Percentiles rank a stretch among this genome's conserved stretches.
phyloP scores from a whole-genome alignment of 2,329 filamentous ascomycete species.

The Talaromyces pinophilus region DNA sequence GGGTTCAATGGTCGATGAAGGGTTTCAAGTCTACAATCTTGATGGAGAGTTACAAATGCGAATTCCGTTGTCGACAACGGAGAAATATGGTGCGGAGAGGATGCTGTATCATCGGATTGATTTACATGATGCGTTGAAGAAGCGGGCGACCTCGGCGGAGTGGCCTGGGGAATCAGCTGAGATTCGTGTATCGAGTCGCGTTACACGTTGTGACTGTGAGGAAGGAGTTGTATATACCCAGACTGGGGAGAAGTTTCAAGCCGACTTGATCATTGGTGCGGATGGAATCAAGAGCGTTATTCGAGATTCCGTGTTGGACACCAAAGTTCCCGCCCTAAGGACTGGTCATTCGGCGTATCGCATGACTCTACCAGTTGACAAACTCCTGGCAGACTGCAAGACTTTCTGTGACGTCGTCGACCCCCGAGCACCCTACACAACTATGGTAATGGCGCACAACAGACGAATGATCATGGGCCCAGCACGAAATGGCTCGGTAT shows the following conservation, averaged over 20 bases:
- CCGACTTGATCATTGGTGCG: constrained; percentile 34
- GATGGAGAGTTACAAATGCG: constrained; percentile 27
- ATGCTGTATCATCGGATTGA: constrained; percentile 31
- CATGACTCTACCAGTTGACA: neutral
- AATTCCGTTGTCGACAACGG: constrained; percentile 25
- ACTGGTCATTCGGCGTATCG: constrained; percentile 12
- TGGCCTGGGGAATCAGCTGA: constrained; percentile 24
- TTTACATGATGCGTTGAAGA: constrained; percentile 30
- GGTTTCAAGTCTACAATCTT: constrained; percentile 31
- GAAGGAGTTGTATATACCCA: constrained; percentile 26
- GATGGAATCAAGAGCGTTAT: constrained; percentile 34
- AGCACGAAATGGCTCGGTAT: constrained; percentile 44
- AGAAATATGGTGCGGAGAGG: constrained; percentile 28
- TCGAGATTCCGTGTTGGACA: constrained; percentile 27
- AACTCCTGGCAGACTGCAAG: constrained; percentile 6
- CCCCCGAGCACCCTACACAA: constrained; percentile 44
- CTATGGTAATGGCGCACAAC: constrained; percentile 50
- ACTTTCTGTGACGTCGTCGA: constrained; percentile 37
- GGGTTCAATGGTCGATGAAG: constrained; percentile 28
- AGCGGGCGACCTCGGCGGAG: constrained; percentile 17
- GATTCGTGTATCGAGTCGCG: constrained; percentile 25
- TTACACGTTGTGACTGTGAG: constrained; percentile 15
- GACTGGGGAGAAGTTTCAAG: constrained; percentile 25
- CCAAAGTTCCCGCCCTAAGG: constrained; percentile 13
- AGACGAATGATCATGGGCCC: constrained; percentile 51